Evolutionary conservation across 164 flowering plant species (phyloP), one percentile per base, ranked within the genome.

Genomic region (Euptelea pleiosperma): DNA sequence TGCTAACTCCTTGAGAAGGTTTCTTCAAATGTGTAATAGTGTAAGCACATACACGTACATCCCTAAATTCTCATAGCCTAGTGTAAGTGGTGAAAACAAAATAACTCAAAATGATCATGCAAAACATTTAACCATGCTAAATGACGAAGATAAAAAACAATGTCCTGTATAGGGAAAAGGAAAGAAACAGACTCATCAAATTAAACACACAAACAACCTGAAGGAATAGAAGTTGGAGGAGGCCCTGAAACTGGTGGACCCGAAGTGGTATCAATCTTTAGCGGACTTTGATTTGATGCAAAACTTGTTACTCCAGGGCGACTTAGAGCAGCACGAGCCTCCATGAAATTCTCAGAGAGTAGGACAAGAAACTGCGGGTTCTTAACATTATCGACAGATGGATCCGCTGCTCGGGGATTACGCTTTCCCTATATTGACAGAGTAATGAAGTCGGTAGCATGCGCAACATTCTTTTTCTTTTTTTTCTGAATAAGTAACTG

Each of bases 301-400:
- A 88, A 64, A 64, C 21, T 77, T 53, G 84, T 34, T 33, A 73
- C 65, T 70, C 93, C 96, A 61, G 97, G 58, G 21, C 82, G 83
- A 71, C 81, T 78, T 52, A 92, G 70, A 52, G 93, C 81, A 63
- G 84, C 74, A 70, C 89, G 83, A 46, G 93, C 98, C 81, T 92
- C 98, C 77, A 82, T 70, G 73, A 92, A 87, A 64, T 65, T 80
- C 31, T 89, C 97, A 9, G 98, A 86, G 39, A 92, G 76, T 11
- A 89, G 73, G 62, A 92, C 77, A 71, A 92, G 88, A 63, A 69
- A 82, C 12, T 85, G 79, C 52, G 88, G 79, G 58, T 80, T 81
- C 72, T 86, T 92, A 15, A 62, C 68, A 75, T 51, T 80, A 59
- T 92, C 96, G 45, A 87, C 67, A 8, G 79, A 69, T 44, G 82